These are phyloP conservation scores for Epichloe aotearoae DNA, from an alignment of 2,329 filamentous ascomycete genomes.

Conservation along the genomic window DNA sequence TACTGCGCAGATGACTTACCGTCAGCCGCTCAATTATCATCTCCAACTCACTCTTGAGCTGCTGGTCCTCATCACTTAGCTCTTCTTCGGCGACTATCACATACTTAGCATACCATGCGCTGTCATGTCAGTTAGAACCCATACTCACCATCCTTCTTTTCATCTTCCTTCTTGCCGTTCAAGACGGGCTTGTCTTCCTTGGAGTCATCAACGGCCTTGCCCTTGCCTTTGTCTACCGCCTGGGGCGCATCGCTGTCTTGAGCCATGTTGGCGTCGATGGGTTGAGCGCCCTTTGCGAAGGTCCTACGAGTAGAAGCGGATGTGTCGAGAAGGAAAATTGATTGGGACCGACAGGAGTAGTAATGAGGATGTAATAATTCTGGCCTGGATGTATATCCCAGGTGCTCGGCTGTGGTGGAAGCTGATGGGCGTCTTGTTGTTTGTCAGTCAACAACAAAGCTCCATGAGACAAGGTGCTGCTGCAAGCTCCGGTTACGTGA, in stretches of 20 bases:
- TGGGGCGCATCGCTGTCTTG: constrained; percentile 82
- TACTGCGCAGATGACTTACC: constrained; percentile 32
- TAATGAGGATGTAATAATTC: neutral
- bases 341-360: constrained; percentile 4
- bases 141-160: constrained; percentile 37
- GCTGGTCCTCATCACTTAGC: constrained; percentile 93
- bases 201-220: constrained; percentile 64
- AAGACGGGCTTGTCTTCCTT: constrained; percentile 55
- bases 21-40: constrained; percentile 94
- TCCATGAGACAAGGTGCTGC: constrained; percentile 9
- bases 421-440: constrained; percentile 16
- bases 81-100: constrained; percentile 51
- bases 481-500: constrained; percentile 31
- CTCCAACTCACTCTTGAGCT: constrained; percentile 94
- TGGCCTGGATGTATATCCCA: neutral
- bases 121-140: constrained; percentile 5
- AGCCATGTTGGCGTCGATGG: constrained; percentile 55
- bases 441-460: constrained; percentile 20
- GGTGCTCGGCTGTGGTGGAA: neutral
- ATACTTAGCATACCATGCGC: constrained; percentile 12
- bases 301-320: constrained; percentile 8
- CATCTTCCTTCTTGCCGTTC: constrained; percentile 69
- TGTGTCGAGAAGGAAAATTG: neutral
- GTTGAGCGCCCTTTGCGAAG: constrained; percentile 15
- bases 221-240: constrained; percentile 89